Conservation (phyloP, 2,329 filamentous ascomycete genomes). For the Arthrinium phaeospermum region DNA sequence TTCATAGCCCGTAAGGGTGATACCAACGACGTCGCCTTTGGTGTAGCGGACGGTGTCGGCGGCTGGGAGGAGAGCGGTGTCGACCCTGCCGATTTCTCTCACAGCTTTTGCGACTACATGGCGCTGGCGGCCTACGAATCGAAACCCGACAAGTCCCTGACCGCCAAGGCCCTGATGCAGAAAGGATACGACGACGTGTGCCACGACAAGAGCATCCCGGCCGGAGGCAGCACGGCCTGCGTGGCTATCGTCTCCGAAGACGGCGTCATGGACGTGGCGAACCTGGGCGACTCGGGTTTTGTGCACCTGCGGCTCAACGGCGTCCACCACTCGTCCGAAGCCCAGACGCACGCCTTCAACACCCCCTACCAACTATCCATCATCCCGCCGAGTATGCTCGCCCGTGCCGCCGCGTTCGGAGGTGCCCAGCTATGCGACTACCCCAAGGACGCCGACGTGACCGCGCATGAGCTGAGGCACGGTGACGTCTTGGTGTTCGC, state of each 20-base stretch:
- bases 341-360: constrained; percentile 97
- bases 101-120: constrained; percentile 94
- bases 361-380: constrained; percentile 94
- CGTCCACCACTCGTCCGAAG: constrained; percentile 80
- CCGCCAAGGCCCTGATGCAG: constrained; percentile 77
- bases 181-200: constrained; percentile 83
- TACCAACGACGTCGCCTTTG: constrained; percentile 76
- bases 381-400: constrained; percentile 79
- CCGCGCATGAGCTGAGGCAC: constrained; percentile 77
- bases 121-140: constrained; percentile 72
- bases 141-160: constrained; percentile 48
- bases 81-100: constrained; percentile 93
- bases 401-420: constrained; percentile 83
- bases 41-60: constrained; percentile 92
- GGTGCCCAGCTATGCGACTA: constrained; percentile 81
- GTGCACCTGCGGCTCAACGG: constrained; percentile 85
- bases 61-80: constrained; percentile 94
- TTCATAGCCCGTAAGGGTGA: constrained; percentile 85
- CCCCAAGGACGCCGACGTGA: constrained; percentile 82
- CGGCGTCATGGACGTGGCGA: constrained; percentile 84
- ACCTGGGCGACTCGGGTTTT: constrained; percentile 94
- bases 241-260: constrained; percentile 78
- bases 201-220: constrained; percentile 72
- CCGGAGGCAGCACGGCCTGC: constrained; percentile 90
- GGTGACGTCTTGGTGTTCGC: constrained; percentile 94